Evolutionary conservation across 2,329 filamentous ascomycete genomes (phyloP).

Genomic region (Trichoderma sp.): DNA sequence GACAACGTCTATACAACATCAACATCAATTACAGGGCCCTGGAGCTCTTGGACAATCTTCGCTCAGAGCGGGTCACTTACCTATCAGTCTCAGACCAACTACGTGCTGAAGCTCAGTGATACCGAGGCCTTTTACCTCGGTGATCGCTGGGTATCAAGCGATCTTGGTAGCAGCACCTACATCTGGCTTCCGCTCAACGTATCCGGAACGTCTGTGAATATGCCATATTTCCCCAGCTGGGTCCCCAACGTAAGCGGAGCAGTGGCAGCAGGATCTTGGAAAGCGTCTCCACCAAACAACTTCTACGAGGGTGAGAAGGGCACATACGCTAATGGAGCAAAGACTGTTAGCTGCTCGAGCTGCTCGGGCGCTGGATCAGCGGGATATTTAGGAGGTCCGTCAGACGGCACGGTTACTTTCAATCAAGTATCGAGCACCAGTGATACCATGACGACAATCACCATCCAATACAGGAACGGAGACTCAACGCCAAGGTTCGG

Average conservation of each 20-base stretch:
- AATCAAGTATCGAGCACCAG: neutral
- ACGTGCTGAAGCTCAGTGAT: neutral
- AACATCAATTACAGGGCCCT: neutral
- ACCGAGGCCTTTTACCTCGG: neutral
- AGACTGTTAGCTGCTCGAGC: neutral
- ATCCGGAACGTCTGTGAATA: neutral
- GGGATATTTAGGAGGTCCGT: neutral
- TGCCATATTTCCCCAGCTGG: neutral
- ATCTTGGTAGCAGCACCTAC: neutral
- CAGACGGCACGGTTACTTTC: neutral
- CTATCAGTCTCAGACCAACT: neutral
- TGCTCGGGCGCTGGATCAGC: neutral
- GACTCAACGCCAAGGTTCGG: neutral
- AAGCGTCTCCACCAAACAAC: neutral
- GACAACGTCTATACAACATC: neutral
- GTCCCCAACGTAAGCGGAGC: neutral
- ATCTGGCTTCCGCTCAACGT: neutral
- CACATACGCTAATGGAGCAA: neutral
- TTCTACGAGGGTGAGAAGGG: neutral
- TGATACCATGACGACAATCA: neutral
- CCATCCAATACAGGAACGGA: neutral
- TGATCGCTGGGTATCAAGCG: neutral
- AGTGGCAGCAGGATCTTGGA: neutral
- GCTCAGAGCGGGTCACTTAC: neutral
- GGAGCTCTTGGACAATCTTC: neutral